phyloP scores from a whole-genome alignment of 2,329 filamentous ascomycete species.

The Cordyceps javanica region DNA sequence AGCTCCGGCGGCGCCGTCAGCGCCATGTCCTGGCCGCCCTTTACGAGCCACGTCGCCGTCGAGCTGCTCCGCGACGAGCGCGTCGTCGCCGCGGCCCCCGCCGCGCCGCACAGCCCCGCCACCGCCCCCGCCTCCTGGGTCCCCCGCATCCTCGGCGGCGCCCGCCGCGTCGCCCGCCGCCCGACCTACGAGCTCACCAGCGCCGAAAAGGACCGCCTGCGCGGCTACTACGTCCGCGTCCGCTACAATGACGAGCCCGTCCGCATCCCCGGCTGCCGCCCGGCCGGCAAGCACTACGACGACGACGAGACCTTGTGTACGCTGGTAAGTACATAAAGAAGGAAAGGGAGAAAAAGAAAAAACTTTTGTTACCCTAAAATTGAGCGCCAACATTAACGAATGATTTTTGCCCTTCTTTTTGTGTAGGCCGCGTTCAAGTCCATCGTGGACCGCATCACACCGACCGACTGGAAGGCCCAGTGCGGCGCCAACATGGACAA shows the following conservation, averaged over 20 bases:
- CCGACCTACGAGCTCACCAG: slow-evolving; percentile 48
- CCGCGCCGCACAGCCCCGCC: slow-evolving; percentile 18
- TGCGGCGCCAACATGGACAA: slow-evolving; percentile 40
- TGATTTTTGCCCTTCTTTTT: too few relatives aligned
- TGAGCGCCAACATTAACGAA: too few relatives aligned
- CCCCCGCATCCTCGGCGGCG: slow-evolving; percentile 22
- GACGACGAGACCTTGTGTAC: slow-evolving; percentile 90
- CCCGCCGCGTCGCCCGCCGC: slow-evolving; percentile 52
- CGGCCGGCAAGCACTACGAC: slow-evolving; percentile 72
- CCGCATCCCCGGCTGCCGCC: slow-evolving; percentile 73
- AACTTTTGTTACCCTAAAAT: background rate
- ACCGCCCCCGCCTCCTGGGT: slow-evolving; percentile 19
- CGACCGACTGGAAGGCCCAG: slow-evolving; percentile 63
- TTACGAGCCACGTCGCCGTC: slow-evolving; percentile 84
- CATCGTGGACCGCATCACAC: slow-evolving; percentile 86
- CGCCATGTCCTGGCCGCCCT: slow-evolving; percentile 74
- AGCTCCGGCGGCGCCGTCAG: too few relatives aligned
- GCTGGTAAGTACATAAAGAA: slow-evolving; percentile 46
- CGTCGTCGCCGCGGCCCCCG: slow-evolving; percentile 22
- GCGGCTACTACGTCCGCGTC: slow-evolving; percentile 80
- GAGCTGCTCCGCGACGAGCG: slow-evolving; percentile 67
- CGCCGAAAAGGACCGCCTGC: slow-evolving; percentile 52
- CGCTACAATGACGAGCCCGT: slow-evolving; percentile 86
- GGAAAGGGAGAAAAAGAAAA: background rate
- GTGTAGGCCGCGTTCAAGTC: slow-evolving; percentile 89